Evolutionary conservation across 2,329 filamentous ascomycete genomes (phyloP).

Genomic region (Fusarium drepaniforme): DNA sequence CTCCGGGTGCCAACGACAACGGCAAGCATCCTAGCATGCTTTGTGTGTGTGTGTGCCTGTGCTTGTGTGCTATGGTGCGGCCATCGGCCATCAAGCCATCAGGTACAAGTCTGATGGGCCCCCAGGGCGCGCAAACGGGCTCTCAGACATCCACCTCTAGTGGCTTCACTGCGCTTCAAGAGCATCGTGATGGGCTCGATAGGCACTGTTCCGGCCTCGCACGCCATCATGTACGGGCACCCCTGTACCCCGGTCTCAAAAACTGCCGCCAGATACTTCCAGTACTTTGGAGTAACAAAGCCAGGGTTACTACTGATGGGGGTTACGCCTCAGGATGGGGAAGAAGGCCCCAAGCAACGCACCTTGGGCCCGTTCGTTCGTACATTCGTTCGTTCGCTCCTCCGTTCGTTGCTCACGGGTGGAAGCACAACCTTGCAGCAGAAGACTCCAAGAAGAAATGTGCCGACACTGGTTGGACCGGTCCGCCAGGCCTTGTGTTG

Average conservation of each 20-base stretch:
- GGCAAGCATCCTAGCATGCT: constrained; percentile 36
- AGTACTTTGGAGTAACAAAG: constrained; percentile 29
- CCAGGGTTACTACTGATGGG: constrained; percentile 16
- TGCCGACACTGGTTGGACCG: constrained; percentile 30
- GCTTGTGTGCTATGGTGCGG: constrained; percentile 30
- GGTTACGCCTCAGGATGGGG: constrained; percentile 20
- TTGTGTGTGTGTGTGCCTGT: constrained; percentile 40
- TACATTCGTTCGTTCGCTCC: background rate
- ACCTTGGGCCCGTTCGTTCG: background rate
- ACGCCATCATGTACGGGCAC: constrained; percentile 27
- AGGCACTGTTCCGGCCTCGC: constrained; percentile 20
- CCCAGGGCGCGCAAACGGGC: constrained; percentile 33
- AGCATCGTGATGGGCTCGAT: constrained; percentile 12
- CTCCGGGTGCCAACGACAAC: constrained; percentile 29
- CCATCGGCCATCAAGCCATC: constrained; percentile 14
- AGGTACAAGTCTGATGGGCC: constrained; percentile 29
- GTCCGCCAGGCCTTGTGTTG: constrained; percentile 28
- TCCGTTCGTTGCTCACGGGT: constrained; percentile 23
- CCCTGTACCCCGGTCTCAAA: constrained; percentile 25
- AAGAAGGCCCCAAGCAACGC: constrained; percentile 9
- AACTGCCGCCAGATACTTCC: constrained; percentile 28
- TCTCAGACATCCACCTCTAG: constrained; percentile 10
- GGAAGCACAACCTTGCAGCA: constrained; percentile 30
- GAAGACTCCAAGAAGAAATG: constrained; percentile 31
- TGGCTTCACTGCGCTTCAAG: constrained; percentile 26